Conservation (phyloP, 768 basidiomycete species). For the Rubroboletus pulcherrimus region DNA sequence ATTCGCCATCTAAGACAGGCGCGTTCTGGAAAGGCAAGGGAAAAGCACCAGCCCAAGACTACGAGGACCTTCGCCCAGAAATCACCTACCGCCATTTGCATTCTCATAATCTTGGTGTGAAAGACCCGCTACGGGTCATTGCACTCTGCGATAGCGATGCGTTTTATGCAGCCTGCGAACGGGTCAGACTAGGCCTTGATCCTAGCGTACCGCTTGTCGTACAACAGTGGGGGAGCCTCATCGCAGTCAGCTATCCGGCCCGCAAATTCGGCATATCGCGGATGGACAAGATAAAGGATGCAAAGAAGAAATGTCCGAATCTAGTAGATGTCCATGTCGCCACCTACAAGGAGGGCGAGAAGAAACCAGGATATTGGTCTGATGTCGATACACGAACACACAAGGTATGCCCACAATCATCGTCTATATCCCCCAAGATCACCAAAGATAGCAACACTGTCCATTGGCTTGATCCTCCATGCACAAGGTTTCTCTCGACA, state of each 20-base stretch:
- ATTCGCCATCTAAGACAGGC: slow-evolving; percentile 22
- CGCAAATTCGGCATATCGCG: slow-evolving; percentile 91
- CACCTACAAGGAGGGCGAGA: slow-evolving; percentile 86
- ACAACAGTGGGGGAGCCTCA: slow-evolving; percentile 82
- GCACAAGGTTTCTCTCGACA: slow-evolving; percentile 81
- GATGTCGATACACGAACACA: slow-evolving; percentile 85
- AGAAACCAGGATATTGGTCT: slow-evolving; percentile 89
- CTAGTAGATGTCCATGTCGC: slow-evolving; percentile 88
- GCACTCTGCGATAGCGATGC: slow-evolving; percentile 91
- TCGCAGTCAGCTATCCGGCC: slow-evolving; percentile 96
- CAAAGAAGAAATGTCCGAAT: slow-evolving; percentile 81
- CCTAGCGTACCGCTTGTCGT: slow-evolving; percentile 71
- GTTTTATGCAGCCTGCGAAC: slow-evolving; percentile 83
- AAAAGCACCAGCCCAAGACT: slow-evolving; percentile 43
- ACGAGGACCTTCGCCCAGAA: slow-evolving; percentile 56
- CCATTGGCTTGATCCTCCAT: neutral
- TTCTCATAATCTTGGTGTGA: slow-evolving; percentile 61
- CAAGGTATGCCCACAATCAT: slow-evolving; percentile 54
- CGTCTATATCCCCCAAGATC: neutral
- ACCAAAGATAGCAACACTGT: neutral
- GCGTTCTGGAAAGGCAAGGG: slow-evolving; percentile 54
- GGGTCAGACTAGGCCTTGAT: slow-evolving; percentile 67
- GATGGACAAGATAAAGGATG: slow-evolving; percentile 79
- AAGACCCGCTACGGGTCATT: slow-evolving; percentile 77
- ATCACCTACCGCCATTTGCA: slow-evolving; percentile 81